phyloP scores from a whole-genome alignment of 2,329 filamentous ascomycete species.

The Gaeumannomyces tritici region DNA sequence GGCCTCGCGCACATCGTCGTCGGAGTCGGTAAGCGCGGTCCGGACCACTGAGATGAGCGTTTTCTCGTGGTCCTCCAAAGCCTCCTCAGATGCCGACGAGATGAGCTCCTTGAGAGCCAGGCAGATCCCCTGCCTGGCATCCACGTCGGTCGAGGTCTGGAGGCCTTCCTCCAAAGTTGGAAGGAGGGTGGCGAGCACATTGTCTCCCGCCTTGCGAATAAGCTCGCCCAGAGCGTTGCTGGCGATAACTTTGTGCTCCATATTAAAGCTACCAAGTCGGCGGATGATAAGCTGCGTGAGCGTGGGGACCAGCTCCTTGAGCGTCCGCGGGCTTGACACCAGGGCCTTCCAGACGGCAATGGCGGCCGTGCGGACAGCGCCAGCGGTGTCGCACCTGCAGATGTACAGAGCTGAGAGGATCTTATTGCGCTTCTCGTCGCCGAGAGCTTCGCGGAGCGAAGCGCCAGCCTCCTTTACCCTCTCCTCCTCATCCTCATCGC shows the following conservation, averaged over 20 bases:
- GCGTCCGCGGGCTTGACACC: constrained; percentile 80
- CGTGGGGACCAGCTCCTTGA: constrained; percentile 92
- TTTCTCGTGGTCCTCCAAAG: constrained; percentile 90
- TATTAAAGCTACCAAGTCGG: constrained; percentile 86
- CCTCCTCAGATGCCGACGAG: constrained; percentile 75
- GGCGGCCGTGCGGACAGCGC: constrained; percentile 79
- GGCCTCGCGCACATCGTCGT: constrained; percentile 85
- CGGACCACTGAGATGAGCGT: constrained; percentile 90
- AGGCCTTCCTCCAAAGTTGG: constrained; percentile 90
- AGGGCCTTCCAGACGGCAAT: constrained; percentile 95
- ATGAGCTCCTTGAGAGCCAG: constrained; percentile 93
- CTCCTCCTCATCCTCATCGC: constrained; percentile 67
- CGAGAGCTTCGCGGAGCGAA: constrained; percentile 88
- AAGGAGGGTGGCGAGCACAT: constrained; percentile 76
- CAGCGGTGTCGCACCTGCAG: constrained; percentile 93
- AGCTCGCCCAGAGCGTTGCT: constrained; percentile 94
- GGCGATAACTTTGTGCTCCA: constrained; percentile 98
- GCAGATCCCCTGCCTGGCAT: constrained; percentile 95
- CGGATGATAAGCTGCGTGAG: constrained; percentile 92
- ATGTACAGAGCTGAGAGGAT: constrained; percentile 96
- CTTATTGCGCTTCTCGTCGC: constrained; percentile 93
- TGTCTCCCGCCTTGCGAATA: constrained; percentile 92
- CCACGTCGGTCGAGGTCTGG: constrained; percentile 77
- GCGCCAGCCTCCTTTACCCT: constrained; percentile 76
- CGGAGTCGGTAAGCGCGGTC: constrained; percentile 80